Evolutionary conservation across 139 green algal genomes (phyloP), one percentile per base, ranked within the genome.

Genomic region (Pseudopediastrum boryanum): DNA sequence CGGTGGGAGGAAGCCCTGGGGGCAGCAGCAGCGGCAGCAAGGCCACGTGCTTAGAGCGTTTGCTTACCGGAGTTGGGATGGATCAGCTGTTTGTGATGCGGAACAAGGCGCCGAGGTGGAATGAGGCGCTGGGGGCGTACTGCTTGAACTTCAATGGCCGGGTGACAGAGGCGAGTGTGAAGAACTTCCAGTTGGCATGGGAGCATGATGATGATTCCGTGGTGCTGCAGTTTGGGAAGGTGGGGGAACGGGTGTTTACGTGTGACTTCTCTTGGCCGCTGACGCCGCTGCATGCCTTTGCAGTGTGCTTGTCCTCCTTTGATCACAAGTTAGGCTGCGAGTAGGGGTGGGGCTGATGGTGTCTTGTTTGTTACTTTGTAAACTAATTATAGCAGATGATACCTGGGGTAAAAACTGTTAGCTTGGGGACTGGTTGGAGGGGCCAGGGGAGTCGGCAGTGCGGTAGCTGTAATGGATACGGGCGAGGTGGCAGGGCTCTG

Each of bases 111-210:
- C 96, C 96, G 4, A 89, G 94, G 43, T 99, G 96, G 96, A 98
- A 99, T 83, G 90, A 96, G 0, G 89, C 90, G 68, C 82, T 99
- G 71, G 89, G 91, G 56, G 98, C 96, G 27, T 99, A 95, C 88
- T 98, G 95, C 87, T 85, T 99, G n/a, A 99, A 99, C 84, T 99
- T 99, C 90, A 93, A 94, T 54, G 96, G 96, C 1, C 87, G 96
- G 27, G 96, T 99, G n/a, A 99, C 97, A 46, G 88, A 96, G 62
- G 96, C 96, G 31, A 95, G 85, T 8, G 96, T 99, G 0, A 99
- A 99, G 83, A 99, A 99, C 88, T 99, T 99, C 86, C 96, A 99
- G 90, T 86, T 98, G 6, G 86, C 94, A 10, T 70, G 88, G 1
- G 90, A 93, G 35, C 83, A 89, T 56, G 65, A 69, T 43, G 44